A percentile compares a stretch with the other conserved stretches of the same genome.
These are phyloP conservation scores for Crotalaria pallida DNA, from an alignment of 306 rosid species.

Conservation along the genomic window DNA sequence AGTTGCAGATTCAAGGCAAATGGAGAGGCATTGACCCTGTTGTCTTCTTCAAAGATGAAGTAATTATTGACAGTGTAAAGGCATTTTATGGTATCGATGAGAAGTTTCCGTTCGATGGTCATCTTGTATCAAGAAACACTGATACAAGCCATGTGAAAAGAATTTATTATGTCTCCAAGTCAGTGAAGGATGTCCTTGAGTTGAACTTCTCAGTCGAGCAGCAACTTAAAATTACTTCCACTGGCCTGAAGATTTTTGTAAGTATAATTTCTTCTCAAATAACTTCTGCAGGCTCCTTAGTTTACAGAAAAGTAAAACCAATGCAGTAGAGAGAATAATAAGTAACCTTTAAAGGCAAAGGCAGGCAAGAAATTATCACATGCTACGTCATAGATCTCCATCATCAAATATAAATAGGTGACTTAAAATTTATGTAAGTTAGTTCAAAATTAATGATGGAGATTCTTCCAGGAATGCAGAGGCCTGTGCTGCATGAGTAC, in stretches of 20 bases:
- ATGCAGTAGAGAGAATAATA: background rate
- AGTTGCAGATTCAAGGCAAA: conserved; percentile 65
- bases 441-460: background rate
- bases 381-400: background rate
- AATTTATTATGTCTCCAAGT: conserved; percentile 74
- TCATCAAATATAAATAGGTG: background rate
- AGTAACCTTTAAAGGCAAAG: background rate
- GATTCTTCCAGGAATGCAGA: background rate
- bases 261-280: conserved; percentile 36
- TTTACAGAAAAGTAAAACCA: background rate
- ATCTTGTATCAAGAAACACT: conserved; percentile 70
- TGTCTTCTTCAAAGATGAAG: conserved; percentile 76
- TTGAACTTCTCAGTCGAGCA: conserved; percentile 77
- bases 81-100: conserved; percentile 70
- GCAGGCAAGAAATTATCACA: background rate
- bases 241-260: conserved; percentile 91
- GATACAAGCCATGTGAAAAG: conserved; percentile 76
- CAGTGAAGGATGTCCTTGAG: conserved; percentile 78
- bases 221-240: conserved; percentile 81
- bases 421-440: background rate
- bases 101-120: conserved; percentile 65
- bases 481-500: too few relatives aligned
- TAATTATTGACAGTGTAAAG: conserved; percentile 50
- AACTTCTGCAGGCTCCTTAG: background rate
- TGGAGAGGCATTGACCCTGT: conserved; percentile 98